phyloP scores from a whole-genome alignment of 1,284 basidiomycete genomes.

The Phenoliferia sp. region DNA sequence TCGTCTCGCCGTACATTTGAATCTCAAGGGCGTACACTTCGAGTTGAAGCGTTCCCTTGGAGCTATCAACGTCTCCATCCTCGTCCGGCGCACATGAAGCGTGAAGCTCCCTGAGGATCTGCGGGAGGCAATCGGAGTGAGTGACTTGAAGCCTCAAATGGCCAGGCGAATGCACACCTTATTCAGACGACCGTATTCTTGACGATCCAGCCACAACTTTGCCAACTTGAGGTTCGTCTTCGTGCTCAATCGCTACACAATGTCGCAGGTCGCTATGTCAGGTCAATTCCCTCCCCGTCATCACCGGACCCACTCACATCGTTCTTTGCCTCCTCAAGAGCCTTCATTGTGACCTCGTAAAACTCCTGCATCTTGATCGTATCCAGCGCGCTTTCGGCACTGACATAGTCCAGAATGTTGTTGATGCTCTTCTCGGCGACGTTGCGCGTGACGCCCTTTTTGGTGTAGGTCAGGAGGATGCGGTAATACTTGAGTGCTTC shows the following conservation, averaged over 20 bases:
- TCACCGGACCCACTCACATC: conserved; percentile 57
- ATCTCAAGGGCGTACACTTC: conserved; percentile 98
- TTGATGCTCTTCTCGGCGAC: conserved; percentile 89
- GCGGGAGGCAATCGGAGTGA: not conserved
- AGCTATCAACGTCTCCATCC: conserved; percentile 61
- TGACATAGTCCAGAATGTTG: conserved; percentile 96
- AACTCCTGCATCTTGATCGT: conserved; percentile 87
- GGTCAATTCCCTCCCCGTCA: not conserved
- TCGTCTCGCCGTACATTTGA: conserved; percentile 96
- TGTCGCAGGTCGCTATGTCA: not conserved
- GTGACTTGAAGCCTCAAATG: not conserved
- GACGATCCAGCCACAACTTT: conserved; percentile 92
- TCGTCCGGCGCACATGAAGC: conserved; percentile 45
- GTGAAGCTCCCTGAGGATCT: conserved; percentile 49
- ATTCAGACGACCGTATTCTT: conserved; percentile 78
- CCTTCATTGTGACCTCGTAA: conserved; percentile 87
- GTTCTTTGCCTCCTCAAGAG: conserved; percentile 88
- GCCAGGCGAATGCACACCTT: conserved; percentile 52
- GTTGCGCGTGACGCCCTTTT: conserved; percentile 82
- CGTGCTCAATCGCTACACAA: conserved; percentile 70
- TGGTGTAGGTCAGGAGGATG: conserved; percentile 82
- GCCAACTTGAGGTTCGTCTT: conserved; percentile 97
- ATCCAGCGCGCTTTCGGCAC: conserved; percentile 70
- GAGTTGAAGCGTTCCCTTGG: conserved; percentile 84
- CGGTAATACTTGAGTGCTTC: conserved; percentile 84